A percentile compares a stretch with the other conserved stretches of the same genome.
Evolutionary conservation across 805 yeast genomes (phyloP).

Genomic region (Pichia insulana): DNA sequence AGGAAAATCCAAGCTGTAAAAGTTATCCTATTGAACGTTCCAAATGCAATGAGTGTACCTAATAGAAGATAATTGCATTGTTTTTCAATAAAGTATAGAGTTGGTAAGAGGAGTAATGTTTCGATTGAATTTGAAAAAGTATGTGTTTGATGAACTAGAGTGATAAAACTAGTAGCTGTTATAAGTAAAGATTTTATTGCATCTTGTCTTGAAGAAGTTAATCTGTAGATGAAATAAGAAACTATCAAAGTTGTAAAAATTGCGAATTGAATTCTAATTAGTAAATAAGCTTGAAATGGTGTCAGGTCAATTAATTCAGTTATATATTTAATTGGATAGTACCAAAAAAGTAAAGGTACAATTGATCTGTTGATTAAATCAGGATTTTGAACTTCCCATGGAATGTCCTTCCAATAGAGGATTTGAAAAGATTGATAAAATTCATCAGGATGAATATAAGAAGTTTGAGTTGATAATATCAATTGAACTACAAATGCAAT

Average conservation of each 20-base stretch:
- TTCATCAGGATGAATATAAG: slow-evolving; percentile 97
- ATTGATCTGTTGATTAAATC: slow-evolving; percentile 58
- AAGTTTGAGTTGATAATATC: slow-evolving; percentile 53
- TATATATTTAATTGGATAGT: slow-evolving; percentile 55
- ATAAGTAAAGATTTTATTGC: slow-evolving; percentile 17
- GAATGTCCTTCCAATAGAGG: slow-evolving; percentile 42
- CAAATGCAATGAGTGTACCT: slow-evolving; percentile 53
- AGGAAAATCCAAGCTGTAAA: slow-evolving; percentile 65
- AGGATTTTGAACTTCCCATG: slow-evolving; percentile 73
- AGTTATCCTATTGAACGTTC: slow-evolving; percentile 78
- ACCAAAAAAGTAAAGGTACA: slow-evolving; percentile 55
- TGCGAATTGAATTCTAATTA: slow-evolving; percentile 41
- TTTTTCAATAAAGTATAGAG: slow-evolving; percentile 40
- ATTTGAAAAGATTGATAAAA: slow-evolving; percentile 89
- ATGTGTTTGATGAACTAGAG: slow-evolving; percentile 75
- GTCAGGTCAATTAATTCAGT: slow-evolving; percentile 25
- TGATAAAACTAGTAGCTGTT: slow-evolving; percentile 44
- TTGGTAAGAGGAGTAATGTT: slow-evolving; percentile 44
- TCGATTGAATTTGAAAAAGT: slow-evolving; percentile 87
- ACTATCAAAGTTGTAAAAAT: slow-evolving; percentile 25
- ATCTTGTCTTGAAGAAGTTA: slow-evolving; percentile 29
- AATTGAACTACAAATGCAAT: slow-evolving; percentile 40
- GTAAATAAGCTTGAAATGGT: slow-evolving; percentile 45
- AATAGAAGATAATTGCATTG: slow-evolving; percentile 21
- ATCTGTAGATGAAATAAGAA: slow-evolving; percentile 24